phyloP scores from a whole-genome alignment of 345 rosid species.

The Garcia nutans region DNA sequence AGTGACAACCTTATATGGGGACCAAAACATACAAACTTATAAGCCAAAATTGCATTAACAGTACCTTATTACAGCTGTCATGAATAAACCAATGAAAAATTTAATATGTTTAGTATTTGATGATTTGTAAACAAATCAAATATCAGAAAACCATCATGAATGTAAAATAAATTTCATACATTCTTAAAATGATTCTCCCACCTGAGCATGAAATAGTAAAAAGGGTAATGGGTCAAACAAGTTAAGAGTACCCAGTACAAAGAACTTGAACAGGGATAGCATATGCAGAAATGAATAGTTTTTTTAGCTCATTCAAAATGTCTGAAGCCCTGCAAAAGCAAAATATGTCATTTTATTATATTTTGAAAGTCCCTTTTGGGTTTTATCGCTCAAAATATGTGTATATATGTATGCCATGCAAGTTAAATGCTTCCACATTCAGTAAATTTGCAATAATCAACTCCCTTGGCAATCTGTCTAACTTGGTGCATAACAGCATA shows the following conservation, averaged over 20 bases:
- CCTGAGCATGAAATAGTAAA: background rate
- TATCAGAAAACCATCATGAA: background rate
- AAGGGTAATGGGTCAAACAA: background rate
- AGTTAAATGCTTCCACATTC: background rate
- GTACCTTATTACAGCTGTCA: background rate
- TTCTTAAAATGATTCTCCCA: background rate
- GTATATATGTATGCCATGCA: background rate
- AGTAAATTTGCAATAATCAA: background rate
- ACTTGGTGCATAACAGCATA: background rate
- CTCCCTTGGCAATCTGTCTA: background rate
- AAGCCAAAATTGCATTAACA: background rate
- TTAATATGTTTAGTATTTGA: background rate
- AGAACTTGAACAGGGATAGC: conserved; percentile 76
- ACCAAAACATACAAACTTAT: background rate
- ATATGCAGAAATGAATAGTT: conserved; percentile 44
- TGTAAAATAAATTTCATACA: background rate
- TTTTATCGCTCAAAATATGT: background rate
- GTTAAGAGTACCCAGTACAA: conserved; percentile 52
- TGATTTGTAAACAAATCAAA: background rate
- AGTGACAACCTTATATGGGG: background rate
- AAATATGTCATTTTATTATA: background rate
- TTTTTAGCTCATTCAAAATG: conserved; percentile 56
- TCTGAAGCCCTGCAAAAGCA: conserved; percentile 53
- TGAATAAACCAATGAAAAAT: background rate
- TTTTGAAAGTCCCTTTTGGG: background rate